Base-by-base conservation (phyloP, 2,329 filamentous ascomycete genomes). In the Fusarium poae region DNA sequence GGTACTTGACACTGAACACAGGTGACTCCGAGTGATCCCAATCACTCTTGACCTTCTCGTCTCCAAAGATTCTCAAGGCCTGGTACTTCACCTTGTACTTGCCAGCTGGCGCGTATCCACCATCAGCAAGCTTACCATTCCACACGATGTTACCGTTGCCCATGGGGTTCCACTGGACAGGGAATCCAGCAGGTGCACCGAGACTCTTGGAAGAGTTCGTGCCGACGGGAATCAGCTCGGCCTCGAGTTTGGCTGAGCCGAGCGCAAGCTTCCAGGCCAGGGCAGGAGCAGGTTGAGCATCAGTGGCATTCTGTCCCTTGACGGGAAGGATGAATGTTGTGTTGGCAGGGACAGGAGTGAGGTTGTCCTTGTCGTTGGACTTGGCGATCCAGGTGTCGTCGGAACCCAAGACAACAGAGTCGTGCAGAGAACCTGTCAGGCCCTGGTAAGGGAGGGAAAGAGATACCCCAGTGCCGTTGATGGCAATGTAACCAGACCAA, bases 21-120 rank as follows among this genome's bases (percentile, higher is more conserved):
- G 74, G 72, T 2, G 83, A 80, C 72, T 82, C 79, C 13, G 74
- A 74, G 4, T 77, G 71, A 34, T 87, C 85, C 75, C 84, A 88
- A 48, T 87, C 83, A 6, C 74, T 76, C 4, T 77, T 64, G 65
- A 82, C 78, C n/a, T 77, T 74, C 32, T 76, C 74, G 55, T 88
- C 79, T 6, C 86, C 85, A 67, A 84, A 86, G 63, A 88, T 80
- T 57, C 80, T 81, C 66, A 88, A 75, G 4, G 84, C 82, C 55
- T 81, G 79, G 34, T 86, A 77, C 2, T 79, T 77, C 46, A 87
- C 77, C 75, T 82, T 83, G 78, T 88, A 88, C 34, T 72, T 72
- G 18, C 85, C 86, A 6, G 80, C 77, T 4, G 84, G 81, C 1
- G 81, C 85, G 54, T 83, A 85, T 2, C 73, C 77, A 42, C 84